Evolutionary conservation across 1,284 basidiomycete species (phyloP), one percentile per base, ranked within the genome.

Genomic region (Ceratobasidium theobromae): DNA sequence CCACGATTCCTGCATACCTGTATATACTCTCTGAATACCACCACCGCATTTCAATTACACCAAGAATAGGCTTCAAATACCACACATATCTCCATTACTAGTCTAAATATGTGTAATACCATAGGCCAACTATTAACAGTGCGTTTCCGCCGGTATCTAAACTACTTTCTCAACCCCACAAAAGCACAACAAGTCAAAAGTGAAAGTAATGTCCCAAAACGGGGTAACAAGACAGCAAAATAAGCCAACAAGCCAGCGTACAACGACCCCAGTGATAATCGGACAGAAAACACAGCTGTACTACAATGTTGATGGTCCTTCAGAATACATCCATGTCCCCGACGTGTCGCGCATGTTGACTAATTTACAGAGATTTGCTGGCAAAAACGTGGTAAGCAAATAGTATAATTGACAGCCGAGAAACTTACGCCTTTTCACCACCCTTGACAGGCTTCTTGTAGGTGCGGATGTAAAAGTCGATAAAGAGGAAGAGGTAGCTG

Each of bases 401-500:
- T 3, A 6, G 45, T 12, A 23, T 16, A 28, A 23, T 25, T 16
- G 35, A 40, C 23, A 27, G 33, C 32, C 23, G 45, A 11, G 18
- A 18, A 32, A 62, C 58, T 62, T 25, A 62, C 58, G 58, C 46
- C 18, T 60, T 35, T n/a, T n/a, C n/a, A n/a, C n/a, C n/a, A 23
- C 57, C 57, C 27, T 62, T 55, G 65, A 28, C 54, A 53, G 40
- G 35, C 54, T 45, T 60, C 79, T 87, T 86, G 79, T 92, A 92
- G 21, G 89, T 92, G 75, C 87, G 84, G 72, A 91, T 83, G 77
- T 92, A 93, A 77, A 93, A 93, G 76, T 92, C 88, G 81, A 96
- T 92, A 82, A 96, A 95, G 68, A 97, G 84, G 73, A 86, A 83
- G 65, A 97, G 85, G 78, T 98, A 99, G 74, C 86, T 89, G 48